Conservation (phyloP, 164 flowering plant species). For the Cinnamomum micranthum region DNA sequence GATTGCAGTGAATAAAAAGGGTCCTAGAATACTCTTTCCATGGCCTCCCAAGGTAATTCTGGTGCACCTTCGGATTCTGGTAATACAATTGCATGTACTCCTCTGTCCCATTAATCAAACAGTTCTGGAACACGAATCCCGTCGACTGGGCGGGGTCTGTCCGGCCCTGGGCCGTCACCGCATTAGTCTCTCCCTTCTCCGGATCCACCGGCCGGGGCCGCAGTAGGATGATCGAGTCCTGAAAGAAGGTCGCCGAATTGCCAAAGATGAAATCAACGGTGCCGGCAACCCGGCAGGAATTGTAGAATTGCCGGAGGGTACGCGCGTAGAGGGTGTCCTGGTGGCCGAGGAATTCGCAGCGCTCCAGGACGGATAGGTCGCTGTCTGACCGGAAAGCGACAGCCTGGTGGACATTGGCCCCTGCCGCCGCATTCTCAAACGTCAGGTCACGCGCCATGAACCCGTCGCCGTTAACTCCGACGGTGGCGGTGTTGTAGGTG, state of each 20-base stretch:
- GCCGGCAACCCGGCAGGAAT: conserved; percentile 16
- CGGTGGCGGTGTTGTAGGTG: conserved; percentile 75
- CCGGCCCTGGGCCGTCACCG: conserved; percentile 39
- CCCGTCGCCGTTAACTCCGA: conserved; percentile 20
- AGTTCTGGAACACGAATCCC: conserved; percentile 70
- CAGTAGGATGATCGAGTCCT: conserved; percentile 10
- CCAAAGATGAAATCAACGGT: conserved; percentile 23
- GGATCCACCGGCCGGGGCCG: conserved; percentile 13
- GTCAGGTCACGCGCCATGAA: conserved; percentile 23
- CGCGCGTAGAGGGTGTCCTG: conserved; percentile 23
- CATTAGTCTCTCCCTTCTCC: conserved; percentile 18
- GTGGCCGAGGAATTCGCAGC: conserved; percentile 23
- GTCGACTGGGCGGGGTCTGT: conserved; percentile 77
- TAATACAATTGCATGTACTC: conserved; percentile 54
- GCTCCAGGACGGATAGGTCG: conserved; percentile 12
- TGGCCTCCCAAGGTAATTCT: conserved; percentile 77
- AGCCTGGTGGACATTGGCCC: conserved; percentile 19
- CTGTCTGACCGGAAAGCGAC: conserved; percentile 19
- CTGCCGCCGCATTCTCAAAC: conserved; percentile 14
- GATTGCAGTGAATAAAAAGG: conserved; percentile 46
- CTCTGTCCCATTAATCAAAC: conserved; percentile 66
- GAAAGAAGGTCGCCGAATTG: conserved; percentile 18
- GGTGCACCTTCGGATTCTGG: conserved; percentile 54
- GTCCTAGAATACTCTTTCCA: conserved; percentile 90
- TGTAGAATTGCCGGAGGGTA: conserved; percentile 22